phyloP scores from a whole-genome alignment of 1,284 basidiomycete genomes.

The Malassezia sp. region DNA sequence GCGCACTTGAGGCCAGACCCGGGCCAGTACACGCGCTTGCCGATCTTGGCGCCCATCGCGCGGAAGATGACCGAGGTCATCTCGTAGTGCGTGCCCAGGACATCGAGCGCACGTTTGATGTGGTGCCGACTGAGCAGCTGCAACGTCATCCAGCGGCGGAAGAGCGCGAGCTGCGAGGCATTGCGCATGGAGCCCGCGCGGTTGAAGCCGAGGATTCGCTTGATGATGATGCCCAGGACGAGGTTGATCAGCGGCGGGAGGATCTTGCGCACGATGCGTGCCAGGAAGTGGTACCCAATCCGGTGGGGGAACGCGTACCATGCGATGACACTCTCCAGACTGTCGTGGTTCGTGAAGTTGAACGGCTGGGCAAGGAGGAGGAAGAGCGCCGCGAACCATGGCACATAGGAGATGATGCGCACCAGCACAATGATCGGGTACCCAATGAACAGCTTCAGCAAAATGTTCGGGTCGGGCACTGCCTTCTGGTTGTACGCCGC shows the following conservation, averaged over 20 bases:
- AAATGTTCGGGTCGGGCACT: constrained; percentile 33
- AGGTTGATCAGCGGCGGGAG: constrained; percentile 44
- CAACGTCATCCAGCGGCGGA: constrained; percentile 42
- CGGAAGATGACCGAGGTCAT: constrained; percentile 46
- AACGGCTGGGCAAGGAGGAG: constrained; percentile 44
- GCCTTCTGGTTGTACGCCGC: constrained; percentile 43
- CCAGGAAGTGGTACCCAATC: constrained; percentile 46
- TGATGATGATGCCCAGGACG: constrained; percentile 37
- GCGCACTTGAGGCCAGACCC: constrained; percentile 46
- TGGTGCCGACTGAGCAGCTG: constrained; percentile 40
- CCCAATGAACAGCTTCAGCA: constrained; percentile 36
- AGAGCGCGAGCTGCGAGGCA: constrained; percentile 40
- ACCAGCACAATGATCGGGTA: constrained; percentile 36
- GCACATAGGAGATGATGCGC: constrained; percentile 38
- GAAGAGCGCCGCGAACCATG: constrained; percentile 46
- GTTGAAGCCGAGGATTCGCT: constrained; percentile 43
- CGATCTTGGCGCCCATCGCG: constrained; percentile 44
- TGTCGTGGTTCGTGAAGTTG: constrained; percentile 42
- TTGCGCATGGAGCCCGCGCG: constrained; percentile 46
- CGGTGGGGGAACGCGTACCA: constrained; percentile 45
- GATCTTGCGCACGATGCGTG: constrained; percentile 41
- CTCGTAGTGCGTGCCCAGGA: constrained; percentile 46
- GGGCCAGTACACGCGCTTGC: constrained; percentile 46
- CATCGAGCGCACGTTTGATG: constrained; percentile 36
- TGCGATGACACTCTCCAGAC: constrained; percentile 42